Evolutionary conservation across 768 basidiomycete species (phyloP), one percentile per base, ranked within the genome.

Genomic region (Suillus subalutaceus): DNA sequence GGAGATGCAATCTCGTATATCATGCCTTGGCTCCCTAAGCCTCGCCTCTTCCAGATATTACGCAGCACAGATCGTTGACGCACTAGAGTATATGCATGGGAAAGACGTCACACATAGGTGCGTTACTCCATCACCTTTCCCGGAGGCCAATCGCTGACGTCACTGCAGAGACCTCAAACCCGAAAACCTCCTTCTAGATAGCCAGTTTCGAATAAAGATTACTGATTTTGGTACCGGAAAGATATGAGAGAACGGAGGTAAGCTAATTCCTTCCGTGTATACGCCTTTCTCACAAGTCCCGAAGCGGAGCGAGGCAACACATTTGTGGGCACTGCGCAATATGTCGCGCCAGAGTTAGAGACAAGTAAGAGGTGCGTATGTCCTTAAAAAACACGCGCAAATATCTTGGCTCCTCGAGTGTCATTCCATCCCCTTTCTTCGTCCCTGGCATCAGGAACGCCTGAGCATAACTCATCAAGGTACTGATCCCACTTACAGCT

Each of bases 151-250:
- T 48, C 0, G 2, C 37, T 60, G 38, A 65, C 52, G 41, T 20
- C 35, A 53, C 66, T 59, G 16, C 75, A 89, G 89, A 64, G 91
- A 93, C 73, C 82, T 93, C 41, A 93, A 93, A 75, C 92, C 92
- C 12, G 92, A 92, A 77, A 98, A 98, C 75, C 83, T 99, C 38
- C 83, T 99, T 10, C 83, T 99, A n/a, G 95, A 97, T 70, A 85
- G 85, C 44, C 85, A 89, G 18, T 92, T 90, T 79, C 88, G 94
- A 63, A 88, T 97, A 74, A 97, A 95, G 77, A 86, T 99, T n/a
- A 93, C 95, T 18, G 97, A 99, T 76, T 99, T 99, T 77, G 97
- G 97, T 7, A 96, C 94, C 5, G 94, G 94, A 23, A 92, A 92
- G 78, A 81, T 92, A 67, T 79, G 89, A 41, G 87, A 89, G 67